These are phyloP conservation scores for Arachnopeziza araneosa DNA, from an alignment of 2,329 filamentous ascomycete genomes.

Conservation along the genomic window DNA sequence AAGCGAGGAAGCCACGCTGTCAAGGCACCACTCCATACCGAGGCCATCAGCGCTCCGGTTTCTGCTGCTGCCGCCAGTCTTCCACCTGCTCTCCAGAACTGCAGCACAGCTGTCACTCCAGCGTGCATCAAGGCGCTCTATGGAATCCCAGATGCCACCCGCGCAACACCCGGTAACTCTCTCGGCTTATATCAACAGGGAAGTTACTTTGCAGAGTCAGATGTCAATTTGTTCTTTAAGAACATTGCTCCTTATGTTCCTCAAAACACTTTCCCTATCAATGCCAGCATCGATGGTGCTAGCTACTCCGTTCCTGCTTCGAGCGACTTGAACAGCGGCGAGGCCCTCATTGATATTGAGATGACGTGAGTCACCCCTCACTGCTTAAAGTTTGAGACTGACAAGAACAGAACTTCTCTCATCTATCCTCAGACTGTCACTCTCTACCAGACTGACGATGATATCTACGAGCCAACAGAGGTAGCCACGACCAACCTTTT, in stretches of 20 bases:
- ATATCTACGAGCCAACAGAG: conserved; percentile 19
- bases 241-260: conserved; percentile 14
- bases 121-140: conserved; percentile 31
- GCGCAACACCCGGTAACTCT: conserved; percentile 9
- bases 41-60: background rate
- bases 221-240: conserved; percentile 14
- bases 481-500: conserved; percentile 21
- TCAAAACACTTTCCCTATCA: conserved; percentile 15
- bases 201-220: conserved; percentile 14
- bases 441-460: conserved; percentile 26
- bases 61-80: conserved; percentile 7
- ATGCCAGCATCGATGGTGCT: conserved; percentile 16
- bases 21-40: conserved; percentile 4
- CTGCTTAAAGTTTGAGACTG: background rate
- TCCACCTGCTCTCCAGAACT: conserved; percentile 9
- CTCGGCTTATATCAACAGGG: conserved; percentile 16
- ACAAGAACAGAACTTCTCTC: conserved; percentile 10
- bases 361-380: conserved; percentile 9
- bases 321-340: conserved; percentile 10
- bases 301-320: conserved; percentile 11
- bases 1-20: conserved; percentile 10
- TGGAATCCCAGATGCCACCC: conserved; percentile 36
- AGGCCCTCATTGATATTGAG: conserved; percentile 20
- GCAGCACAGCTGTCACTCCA: conserved; percentile 30
- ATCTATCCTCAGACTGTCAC: conserved; percentile 25